phyloP scores from a whole-genome alignment of 345 rosid genomes.

The Hibiscus syriacus region DNA sequence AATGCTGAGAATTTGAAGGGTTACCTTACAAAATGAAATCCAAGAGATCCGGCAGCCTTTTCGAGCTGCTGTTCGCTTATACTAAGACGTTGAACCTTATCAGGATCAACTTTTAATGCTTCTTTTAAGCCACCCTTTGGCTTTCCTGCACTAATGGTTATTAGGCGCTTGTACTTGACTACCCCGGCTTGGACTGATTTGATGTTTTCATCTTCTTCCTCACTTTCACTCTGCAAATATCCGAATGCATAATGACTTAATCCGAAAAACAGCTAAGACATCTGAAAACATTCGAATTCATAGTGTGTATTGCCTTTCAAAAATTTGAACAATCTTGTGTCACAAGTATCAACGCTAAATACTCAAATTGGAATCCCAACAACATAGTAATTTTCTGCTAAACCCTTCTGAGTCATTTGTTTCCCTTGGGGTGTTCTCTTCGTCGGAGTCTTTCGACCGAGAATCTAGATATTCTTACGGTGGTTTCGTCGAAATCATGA shows the following conservation, averaged over 20 bases:
- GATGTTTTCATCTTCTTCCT: constrained; percentile 22
- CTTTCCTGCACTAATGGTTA: constrained; percentile 33
- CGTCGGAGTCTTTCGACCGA: constrained; percentile 35
- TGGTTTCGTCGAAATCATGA: constrained; percentile 94
- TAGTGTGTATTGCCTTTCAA: neutral
- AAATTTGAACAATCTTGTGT: too few species aligned
- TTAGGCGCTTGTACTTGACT: constrained; percentile 22
- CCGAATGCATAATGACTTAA: too few species aligned
- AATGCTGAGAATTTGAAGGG: neutral
- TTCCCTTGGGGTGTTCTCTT: constrained; percentile 16
- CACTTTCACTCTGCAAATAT: constrained; percentile 10
- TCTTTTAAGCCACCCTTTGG: constrained; percentile 20
- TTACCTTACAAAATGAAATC: constrained; percentile 40
- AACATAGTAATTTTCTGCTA: neutral
- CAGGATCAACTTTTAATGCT: neutral
- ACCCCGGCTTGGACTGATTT: constrained; percentile 3
- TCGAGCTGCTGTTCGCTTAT: constrained; percentile 41
- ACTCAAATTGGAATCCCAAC: neutral
- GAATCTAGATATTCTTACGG: constrained; percentile 75
- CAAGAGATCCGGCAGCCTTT: constrained; percentile 26
- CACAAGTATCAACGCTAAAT: neutral
- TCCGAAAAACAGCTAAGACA: too few species aligned
- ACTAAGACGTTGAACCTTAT: constrained; percentile 40
- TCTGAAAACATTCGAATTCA: neutral
- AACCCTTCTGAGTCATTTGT: constrained; percentile 26